These are phyloP conservation scores for Arxiozyma bovina DNA, from an alignment of 1,139 yeast genomes.

Conservation along the genomic window DNA sequence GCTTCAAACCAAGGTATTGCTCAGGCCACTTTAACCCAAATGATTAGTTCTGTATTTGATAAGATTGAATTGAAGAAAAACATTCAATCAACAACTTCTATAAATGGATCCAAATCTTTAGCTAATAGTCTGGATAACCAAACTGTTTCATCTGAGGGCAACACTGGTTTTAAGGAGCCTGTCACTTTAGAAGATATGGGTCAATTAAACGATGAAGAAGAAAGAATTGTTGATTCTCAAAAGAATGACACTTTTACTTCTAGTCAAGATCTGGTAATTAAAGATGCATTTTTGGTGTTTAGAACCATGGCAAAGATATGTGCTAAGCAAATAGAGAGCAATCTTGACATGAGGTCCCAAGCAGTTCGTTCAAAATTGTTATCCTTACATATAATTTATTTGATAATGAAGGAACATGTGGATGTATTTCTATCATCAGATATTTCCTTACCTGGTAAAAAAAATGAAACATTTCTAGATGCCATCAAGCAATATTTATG, in stretches of 20 bases:
- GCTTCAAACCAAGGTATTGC: slow-evolving; percentile 88
- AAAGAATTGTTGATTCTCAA: slow-evolving; percentile 44
- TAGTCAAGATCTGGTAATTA: slow-evolving; percentile 61
- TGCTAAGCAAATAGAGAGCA: slow-evolving; percentile 68
- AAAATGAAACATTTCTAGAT: slow-evolving; percentile 58
- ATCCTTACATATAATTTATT: slow-evolving; percentile 80
- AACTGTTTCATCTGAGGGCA: background rate
- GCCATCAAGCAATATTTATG: slow-evolving; percentile 82
- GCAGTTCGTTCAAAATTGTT: slow-evolving; percentile 84
- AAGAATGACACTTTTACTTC: slow-evolving; percentile 25
- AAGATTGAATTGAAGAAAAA: slow-evolving; percentile 39
- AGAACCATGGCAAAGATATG: slow-evolving; percentile 92
- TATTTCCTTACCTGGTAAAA: slow-evolving; percentile 52
- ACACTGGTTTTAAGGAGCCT: slow-evolving; percentile 18
- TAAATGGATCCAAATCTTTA: slow-evolving; percentile 1
- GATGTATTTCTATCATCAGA: slow-evolving; percentile 66
- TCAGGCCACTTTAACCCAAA: slow-evolving; percentile 89
- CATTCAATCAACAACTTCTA: slow-evolving; percentile 4
- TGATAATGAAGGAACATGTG: slow-evolving; percentile 76
- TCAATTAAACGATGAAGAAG: slow-evolving; percentile 48
- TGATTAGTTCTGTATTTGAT: slow-evolving; percentile 76
- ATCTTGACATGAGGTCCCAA: slow-evolving; percentile 81
- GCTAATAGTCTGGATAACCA: background rate
- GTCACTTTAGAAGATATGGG: slow-evolving; percentile 55
- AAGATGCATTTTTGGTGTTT: slow-evolving; percentile 87